These are phyloP conservation scores for Penicillium ucsense DNA, from an alignment of 495 filamentous ascomycete species.

Conservation along the genomic window DNA sequence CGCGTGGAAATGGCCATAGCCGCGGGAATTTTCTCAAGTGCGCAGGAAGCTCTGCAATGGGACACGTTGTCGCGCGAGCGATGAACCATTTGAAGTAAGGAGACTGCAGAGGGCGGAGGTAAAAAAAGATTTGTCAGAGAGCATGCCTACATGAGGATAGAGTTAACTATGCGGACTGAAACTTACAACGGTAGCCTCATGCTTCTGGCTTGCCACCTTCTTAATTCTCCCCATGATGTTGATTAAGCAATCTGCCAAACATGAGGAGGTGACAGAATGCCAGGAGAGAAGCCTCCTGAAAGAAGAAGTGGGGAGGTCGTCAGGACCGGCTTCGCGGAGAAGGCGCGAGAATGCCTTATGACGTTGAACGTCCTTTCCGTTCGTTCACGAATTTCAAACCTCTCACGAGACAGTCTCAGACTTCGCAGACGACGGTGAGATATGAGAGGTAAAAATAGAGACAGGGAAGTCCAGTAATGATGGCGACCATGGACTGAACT, in stretches of 20 bases:
- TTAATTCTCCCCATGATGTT: conserved; percentile 88
- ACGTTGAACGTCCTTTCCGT: conserved; percentile 32
- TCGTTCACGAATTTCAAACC: conserved; percentile 23
- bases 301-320: conserved; percentile 21
- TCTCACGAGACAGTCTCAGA: conserved; percentile 4
- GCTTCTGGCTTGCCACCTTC: conserved; percentile 84
- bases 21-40: conserved; percentile 72
- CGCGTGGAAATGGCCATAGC: conserved; percentile 92
- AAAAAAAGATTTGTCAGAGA: conserved; percentile 19
- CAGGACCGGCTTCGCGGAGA: conserved; percentile 25
- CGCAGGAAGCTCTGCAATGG: conserved; percentile 65
- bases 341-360: conserved; percentile 33
- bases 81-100: conserved; percentile 77
- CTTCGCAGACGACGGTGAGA: background rate
- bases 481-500: conserved; percentile 4
- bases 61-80: conserved; percentile 50
- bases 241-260: conserved; percentile 29
- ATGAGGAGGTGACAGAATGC: conserved; percentile 32
- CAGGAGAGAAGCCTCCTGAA: conserved; percentile 26
- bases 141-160: too few relatives aligned
- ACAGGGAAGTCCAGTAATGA: background rate
- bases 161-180: background rate
- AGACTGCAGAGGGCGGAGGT: conserved; percentile 46
- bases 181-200: conserved; percentile 88
- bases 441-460: background rate